Evolutionary conservation across 345 rosid species (phyloP).

Genomic region (Psidium guajava): DNA sequence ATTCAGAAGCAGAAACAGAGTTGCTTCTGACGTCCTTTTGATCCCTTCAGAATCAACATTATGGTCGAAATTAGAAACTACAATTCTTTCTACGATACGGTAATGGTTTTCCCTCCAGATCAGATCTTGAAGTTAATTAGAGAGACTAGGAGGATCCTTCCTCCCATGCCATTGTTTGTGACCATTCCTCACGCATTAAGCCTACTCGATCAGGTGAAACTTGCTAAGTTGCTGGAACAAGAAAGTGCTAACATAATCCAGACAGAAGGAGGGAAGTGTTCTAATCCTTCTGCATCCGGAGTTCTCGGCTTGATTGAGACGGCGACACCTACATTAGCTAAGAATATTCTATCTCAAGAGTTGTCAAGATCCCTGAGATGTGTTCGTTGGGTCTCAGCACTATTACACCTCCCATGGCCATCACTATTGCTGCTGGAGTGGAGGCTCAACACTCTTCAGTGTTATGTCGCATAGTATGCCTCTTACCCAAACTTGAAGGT

Average conservation of each 20-base stretch:
- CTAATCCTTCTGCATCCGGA: slow-evolving; percentile 43
- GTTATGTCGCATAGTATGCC: too few relatives aligned
- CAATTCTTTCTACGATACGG: slow-evolving; percentile 44
- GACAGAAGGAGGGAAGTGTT: slow-evolving; percentile 60
- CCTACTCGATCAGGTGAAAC: slow-evolving; percentile 59
- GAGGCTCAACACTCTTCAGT: too few relatives aligned
- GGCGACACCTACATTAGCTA: slow-evolving; percentile 61
- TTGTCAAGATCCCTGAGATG: slow-evolving; percentile 46
- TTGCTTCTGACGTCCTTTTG: too few relatives aligned
- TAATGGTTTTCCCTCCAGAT: slow-evolving; percentile 33
- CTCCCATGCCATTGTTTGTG: slow-evolving; percentile 39
- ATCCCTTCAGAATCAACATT: too few relatives aligned
- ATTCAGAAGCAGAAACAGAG: too few relatives aligned
- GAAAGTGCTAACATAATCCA: slow-evolving; percentile 58
- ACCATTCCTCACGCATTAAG: slow-evolving; percentile 54
- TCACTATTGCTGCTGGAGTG: slow-evolving; percentile 49
- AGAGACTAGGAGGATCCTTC: slow-evolving; percentile 48
- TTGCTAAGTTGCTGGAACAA: slow-evolving; percentile 45
- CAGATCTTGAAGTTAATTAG: slow-evolving; percentile 42
- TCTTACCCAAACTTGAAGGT: too few relatives aligned
- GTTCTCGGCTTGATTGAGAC: slow-evolving; percentile 51
- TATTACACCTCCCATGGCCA: slow-evolving; percentile 61
- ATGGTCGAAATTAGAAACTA: slow-evolving; percentile 67
- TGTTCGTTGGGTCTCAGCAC: slow-evolving; percentile 59
- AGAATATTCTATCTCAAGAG: slow-evolving; percentile 48